Percentiles rank a stretch among this genome's conserved stretches.
Evolutionary conservation across 2,329 filamentous ascomycete genomes (phyloP).

Genomic region (Cadophora luteo-olivacea): DNA sequence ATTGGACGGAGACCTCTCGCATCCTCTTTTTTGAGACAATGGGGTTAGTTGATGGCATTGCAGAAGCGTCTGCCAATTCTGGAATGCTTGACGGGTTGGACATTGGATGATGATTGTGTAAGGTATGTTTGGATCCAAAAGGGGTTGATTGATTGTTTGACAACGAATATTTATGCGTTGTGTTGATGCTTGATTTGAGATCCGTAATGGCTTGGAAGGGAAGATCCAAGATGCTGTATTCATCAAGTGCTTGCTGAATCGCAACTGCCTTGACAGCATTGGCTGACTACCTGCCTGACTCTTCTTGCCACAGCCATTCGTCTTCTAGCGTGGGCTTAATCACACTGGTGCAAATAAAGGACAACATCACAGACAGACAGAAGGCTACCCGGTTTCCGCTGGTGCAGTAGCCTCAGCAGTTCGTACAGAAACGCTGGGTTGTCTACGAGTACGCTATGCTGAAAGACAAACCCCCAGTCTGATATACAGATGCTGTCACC

Average conservation of each 20-base stretch:
- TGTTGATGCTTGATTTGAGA: conserved; percentile 9
- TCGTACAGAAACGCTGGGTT: not conserved
- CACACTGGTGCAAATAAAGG: not conserved
- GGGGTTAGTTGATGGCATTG: not conserved
- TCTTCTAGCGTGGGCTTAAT: not conserved
- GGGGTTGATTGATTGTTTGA: not conserved
- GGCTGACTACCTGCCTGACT: not conserved
- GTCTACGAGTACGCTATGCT: not conserved
- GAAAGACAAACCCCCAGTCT: not conserved
- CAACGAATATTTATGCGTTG: not conserved
- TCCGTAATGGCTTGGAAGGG: not conserved
- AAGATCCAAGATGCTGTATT: not conserved
- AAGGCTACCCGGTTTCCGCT: not conserved
- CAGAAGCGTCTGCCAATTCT: too few relatives aligned
- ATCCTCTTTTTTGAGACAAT: not conserved
- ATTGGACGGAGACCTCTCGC: not conserved
- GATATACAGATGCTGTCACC: not conserved
- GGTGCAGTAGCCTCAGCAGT: not conserved
- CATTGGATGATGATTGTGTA: not conserved
- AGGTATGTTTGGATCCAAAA: conserved; percentile 16
- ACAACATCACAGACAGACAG: not conserved
- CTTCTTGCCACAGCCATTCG: not conserved
- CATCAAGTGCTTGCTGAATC: not conserved
- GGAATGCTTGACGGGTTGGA: not conserved
- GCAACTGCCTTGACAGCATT: not conserved